phyloP scores from a whole-genome alignment of 257 asterid genomes.

The Leptodermis oblonga region DNA sequence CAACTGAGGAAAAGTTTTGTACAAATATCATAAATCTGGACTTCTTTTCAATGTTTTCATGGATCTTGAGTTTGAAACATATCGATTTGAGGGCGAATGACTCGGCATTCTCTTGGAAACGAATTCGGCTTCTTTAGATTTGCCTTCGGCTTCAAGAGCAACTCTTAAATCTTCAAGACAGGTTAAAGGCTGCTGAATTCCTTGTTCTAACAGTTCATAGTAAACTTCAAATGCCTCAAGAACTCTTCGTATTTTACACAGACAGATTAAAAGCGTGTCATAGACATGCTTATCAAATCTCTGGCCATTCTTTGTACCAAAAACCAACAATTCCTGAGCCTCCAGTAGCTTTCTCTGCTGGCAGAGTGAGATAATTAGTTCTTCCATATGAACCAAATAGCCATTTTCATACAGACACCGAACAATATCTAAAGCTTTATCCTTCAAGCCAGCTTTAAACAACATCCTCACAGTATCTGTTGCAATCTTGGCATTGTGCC shows the following conservation, averaged over 20 bases:
- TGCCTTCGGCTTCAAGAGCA: constrained; percentile 60
- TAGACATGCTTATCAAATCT: constrained; percentile 29
- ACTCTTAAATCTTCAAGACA: constrained; percentile 48
- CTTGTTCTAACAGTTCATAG: constrained; percentile 63
- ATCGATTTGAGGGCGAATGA: constrained; percentile 10
- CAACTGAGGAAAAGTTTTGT: background rate
- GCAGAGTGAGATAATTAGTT: constrained; percentile 47
- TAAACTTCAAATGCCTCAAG: constrained; percentile 62
- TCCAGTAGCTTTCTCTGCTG: constrained; percentile 39
- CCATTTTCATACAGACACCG: constrained; percentile 49
- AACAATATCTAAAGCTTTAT: constrained; percentile 47
- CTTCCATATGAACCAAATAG: constrained; percentile 46
- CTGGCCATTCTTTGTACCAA: constrained; percentile 47
- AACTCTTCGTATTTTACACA: constrained; percentile 38
- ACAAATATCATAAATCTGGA: constrained; percentile 2
- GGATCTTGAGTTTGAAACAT: constrained; percentile 1
- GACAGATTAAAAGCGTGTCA: constrained; percentile 36
- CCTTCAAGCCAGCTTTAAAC: constrained; percentile 31
- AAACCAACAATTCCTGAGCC: constrained; percentile 46
- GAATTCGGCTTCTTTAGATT: constrained; percentile 64
- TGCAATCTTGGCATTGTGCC: constrained; percentile 56
- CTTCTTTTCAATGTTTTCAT: background rate
- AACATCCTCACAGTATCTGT: constrained; percentile 52
- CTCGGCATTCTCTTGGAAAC: constrained; percentile 55
- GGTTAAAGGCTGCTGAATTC: constrained; percentile 42